These are phyloP conservation scores for Flaveria trinervia DNA, from an alignment of 129 eudicot genomes.

Conservation along the genomic window DNA sequence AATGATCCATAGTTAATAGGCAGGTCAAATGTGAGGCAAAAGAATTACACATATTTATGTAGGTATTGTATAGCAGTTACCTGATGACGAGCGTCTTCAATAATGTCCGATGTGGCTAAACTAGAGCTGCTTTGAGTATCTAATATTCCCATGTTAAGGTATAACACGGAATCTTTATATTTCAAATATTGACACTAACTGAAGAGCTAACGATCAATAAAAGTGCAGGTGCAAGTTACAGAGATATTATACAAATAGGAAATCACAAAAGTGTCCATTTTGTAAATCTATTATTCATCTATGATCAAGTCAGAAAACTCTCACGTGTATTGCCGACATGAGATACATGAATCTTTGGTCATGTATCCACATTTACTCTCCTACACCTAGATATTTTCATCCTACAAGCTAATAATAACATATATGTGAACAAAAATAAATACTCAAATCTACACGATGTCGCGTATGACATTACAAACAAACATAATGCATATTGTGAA, in stretches of 20 bases:
- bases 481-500: neutral
- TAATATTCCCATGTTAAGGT: constrained; percentile 54
- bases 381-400: too few species aligned
- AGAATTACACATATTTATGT: neutral
- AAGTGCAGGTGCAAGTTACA: neutral
- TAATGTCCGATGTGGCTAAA: constrained; percentile 49
- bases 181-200: neutral
- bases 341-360: too few species aligned
- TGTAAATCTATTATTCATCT: too few species aligned
- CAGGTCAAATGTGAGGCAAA: neutral
- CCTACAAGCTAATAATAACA: too few species aligned
- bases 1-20: neutral
- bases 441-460: neutral
- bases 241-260: too few species aligned
- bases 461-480: neutral
- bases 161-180: constrained; percentile 6
- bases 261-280: too few species aligned
- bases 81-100: constrained; percentile 80
- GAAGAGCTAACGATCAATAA: neutral
- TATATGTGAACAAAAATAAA: neutral
- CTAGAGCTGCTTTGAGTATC: constrained; percentile 91
- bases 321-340: too few species aligned
- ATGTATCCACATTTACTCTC: too few species aligned
- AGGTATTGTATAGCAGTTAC: constrained; percentile 34
- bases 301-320: too few species aligned